A percentile compares a stretch with the other conserved stretches of the same genome.
Conservation (phyloP, 345 rosid genomes). For the Capsella bursapastoris region DNA sequence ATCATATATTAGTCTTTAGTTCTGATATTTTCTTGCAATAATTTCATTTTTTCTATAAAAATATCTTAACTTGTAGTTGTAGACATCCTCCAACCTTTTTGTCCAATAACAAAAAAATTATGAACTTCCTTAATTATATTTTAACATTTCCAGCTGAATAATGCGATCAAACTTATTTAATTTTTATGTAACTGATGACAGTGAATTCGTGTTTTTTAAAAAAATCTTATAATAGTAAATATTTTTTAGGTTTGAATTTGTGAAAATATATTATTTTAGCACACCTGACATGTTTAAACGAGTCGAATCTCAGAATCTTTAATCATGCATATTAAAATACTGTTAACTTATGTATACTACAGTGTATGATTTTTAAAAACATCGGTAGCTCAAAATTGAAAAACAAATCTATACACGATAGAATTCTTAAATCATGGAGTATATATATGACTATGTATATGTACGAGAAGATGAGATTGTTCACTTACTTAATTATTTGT, state of each 20-base stretch:
- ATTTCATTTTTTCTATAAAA: background rate
- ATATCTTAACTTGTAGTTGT: conserved; percentile 32
- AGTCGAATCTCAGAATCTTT: conserved; percentile 16
- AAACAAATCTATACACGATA: background rate
- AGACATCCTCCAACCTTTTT: conserved; percentile 33
- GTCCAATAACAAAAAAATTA: background rate
- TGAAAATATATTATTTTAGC: background rate
- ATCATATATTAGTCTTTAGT: conserved; percentile 12
- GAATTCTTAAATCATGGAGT: background rate
- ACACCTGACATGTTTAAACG: conserved; percentile 18
- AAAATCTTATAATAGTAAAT: background rate
- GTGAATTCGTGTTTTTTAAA: background rate
- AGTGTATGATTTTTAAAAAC: background rate
- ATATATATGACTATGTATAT: no score
- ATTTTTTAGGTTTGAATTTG: background rate
- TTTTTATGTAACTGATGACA: background rate
- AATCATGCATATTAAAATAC: background rate
- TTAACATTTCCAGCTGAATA: background rate
- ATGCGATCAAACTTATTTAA: background rate
- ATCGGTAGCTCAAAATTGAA: background rate
- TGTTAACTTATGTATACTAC: background rate
- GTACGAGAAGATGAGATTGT: background rate
- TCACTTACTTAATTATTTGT: background rate
- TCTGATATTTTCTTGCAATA: conserved; percentile 27
- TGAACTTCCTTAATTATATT: background rate